phyloP scores from a whole-genome alignment of 2,329 filamentous ascomycete species.

The Colletotrichum endophyticum region DNA sequence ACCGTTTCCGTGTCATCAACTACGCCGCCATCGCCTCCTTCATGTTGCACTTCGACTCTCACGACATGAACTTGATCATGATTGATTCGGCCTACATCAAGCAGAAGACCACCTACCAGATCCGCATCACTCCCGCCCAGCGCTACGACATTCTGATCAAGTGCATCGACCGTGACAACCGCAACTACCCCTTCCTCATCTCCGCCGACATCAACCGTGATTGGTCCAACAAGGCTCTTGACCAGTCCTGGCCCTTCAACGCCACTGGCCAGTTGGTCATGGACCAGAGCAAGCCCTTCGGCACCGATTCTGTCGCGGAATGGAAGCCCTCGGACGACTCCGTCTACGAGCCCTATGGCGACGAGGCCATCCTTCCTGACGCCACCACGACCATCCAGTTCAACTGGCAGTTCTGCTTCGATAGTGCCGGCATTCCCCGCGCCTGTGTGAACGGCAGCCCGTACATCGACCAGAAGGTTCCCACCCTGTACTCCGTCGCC shows the following conservation, averaged over 20 bases:
- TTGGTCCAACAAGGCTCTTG: constrained; percentile 30
- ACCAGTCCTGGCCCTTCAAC: constrained; percentile 39
- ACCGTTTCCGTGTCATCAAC: constrained; percentile 52
- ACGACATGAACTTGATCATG: constrained; percentile 51
- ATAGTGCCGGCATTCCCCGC: constrained; percentile 67
- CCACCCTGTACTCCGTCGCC: constrained; percentile 74
- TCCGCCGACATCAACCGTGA: constrained; percentile 50
- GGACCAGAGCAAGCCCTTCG: constrained; percentile 31
- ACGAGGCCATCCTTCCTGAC: constrained; percentile 50
- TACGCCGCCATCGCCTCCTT: constrained; percentile 47
- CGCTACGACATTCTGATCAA: constrained; percentile 52
- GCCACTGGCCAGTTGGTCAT: constrained; percentile 49
- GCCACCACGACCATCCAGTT: constrained; percentile 63
- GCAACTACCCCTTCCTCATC: constrained; percentile 49
- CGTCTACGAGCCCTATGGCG: constrained; percentile 61
- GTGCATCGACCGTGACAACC: constrained; percentile 38
- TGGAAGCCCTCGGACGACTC: constrained; percentile 67
- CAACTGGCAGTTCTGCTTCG: constrained; percentile 61
- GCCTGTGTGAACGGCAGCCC: constrained; percentile 69
- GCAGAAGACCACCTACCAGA: constrained; percentile 36
- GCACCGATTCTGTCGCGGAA: constrained; percentile 33
- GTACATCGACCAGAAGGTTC: constrained; percentile 72
- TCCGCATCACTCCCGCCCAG: constrained; percentile 48
- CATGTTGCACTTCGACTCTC: constrained; percentile 48
- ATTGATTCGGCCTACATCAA: constrained; percentile 46